Evolutionary conservation across 345 rosid species (phyloP).

Genomic region (Atalantia buxifolia): DNA sequence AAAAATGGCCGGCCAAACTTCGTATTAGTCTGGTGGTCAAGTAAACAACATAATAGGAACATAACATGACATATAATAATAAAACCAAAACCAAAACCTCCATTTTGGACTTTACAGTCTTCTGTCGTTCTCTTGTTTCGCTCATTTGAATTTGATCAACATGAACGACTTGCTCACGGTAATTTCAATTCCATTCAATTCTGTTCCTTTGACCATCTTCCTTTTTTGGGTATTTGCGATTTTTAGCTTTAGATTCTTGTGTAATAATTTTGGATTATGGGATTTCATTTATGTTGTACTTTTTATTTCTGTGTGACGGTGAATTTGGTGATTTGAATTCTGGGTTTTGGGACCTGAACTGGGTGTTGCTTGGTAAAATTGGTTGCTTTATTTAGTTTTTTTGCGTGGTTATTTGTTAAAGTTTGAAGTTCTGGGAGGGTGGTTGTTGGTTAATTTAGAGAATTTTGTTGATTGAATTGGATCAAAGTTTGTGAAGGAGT

Average conservation of each 20-base stretch:
- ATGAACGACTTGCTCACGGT: slow-evolving; percentile 55
- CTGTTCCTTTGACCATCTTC: background rate
- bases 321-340: background rate
- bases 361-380: background rate
- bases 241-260: background rate
- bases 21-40: background rate
- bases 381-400: background rate
- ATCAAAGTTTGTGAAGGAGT: background rate
- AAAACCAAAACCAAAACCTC: background rate
- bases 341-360: background rate
- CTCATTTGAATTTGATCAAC: slow-evolving; percentile 9
- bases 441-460: background rate
- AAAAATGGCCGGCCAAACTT: background rate
- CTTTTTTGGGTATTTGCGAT: background rate
- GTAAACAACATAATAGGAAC: background rate
- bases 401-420: background rate
- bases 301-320: background rate
- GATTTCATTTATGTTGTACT: background rate
- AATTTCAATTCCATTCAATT: background rate
- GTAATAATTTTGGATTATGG: background rate
- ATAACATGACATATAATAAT: background rate
- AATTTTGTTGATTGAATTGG: background rate
- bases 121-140: background rate
- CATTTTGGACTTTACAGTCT: slow-evolving; percentile 5
- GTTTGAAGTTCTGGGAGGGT: background rate